These are phyloP conservation scores for Heteromeles arbutifolia DNA, from an alignment of 306 rosid genomes.

Conservation along the genomic window DNA sequence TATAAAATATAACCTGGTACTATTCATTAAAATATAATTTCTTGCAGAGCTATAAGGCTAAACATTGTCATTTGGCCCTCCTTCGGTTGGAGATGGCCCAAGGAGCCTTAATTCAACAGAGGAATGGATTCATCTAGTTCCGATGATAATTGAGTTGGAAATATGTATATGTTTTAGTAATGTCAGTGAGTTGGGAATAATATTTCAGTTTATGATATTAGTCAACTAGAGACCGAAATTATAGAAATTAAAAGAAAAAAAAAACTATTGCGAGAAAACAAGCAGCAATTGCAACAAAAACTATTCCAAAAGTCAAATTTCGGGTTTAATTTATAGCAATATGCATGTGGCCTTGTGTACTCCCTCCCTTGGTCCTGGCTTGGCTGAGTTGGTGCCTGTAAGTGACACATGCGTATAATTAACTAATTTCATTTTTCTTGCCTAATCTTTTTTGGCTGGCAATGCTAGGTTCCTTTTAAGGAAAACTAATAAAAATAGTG, in stretches of 20 bases:
- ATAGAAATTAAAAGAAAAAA: background rate
- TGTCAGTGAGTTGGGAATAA: background rate
- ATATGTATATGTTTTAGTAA: background rate
- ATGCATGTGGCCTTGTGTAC: background rate
- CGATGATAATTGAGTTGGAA: background rate
- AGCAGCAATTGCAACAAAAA: background rate
- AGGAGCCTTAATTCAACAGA: background rate
- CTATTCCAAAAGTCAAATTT: background rate
- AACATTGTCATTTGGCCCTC: too few species aligned
- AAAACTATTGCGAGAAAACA: background rate
- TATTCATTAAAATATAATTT: too few species aligned
- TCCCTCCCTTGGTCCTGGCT: background rate
- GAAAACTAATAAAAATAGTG: too few species aligned
- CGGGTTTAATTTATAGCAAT: background rate
- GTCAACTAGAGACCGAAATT: too few species aligned
- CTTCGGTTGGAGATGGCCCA: too few species aligned
- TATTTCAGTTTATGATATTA: too few species aligned
- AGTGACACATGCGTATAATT: background rate
- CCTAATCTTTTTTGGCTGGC: background rate
- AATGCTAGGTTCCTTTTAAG: background rate
- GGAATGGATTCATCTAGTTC: background rate
- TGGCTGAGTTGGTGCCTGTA: background rate
- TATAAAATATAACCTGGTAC: too few species aligned
- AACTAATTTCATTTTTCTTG: background rate
- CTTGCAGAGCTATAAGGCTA: too few species aligned